phyloP scores from a whole-genome alignment of 2,329 filamentous ascomycete genomes.

The Verruconis gallopava region DNA sequence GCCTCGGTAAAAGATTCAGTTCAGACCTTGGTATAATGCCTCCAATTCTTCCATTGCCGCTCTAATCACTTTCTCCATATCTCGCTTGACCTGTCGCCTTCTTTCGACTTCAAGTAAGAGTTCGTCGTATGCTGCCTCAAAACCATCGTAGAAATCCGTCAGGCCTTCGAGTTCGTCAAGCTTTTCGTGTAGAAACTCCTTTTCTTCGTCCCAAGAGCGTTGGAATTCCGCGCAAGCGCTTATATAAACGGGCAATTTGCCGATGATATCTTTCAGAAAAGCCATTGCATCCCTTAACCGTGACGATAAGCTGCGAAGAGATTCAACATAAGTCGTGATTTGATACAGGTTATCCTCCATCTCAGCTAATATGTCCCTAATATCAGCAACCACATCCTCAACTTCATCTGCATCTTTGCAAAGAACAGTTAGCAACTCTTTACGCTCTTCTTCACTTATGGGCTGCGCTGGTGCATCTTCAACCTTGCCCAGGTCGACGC shows the following conservation, averaged over 20 bases:
- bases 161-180: slow-evolving; percentile 67
- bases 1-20: background rate
- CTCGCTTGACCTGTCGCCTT: slow-evolving; percentile 57
- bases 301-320: slow-evolving; percentile 41
- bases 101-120: slow-evolving; percentile 74
- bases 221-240: slow-evolving; percentile 52
- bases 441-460: slow-evolving; percentile 60
- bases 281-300: slow-evolving; percentile 50
- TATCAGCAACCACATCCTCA: slow-evolving; percentile 50
- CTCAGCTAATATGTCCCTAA: slow-evolving; percentile 59
- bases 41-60: slow-evolving; percentile 69
- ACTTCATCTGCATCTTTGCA: slow-evolving; percentile 53
- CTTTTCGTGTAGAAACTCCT: slow-evolving; percentile 51
- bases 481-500: slow-evolving; percentile 11
- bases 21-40: slow-evolving; percentile 47
- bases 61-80: slow-evolving; percentile 59
- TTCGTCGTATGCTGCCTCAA: slow-evolving; percentile 70
- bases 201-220: slow-evolving; percentile 57
- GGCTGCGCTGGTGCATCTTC: slow-evolving; percentile 45
- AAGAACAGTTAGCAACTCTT: slow-evolving; percentile 73
- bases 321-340: slow-evolving; percentile 50
- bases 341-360: slow-evolving; percentile 61
- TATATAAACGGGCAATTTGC: slow-evolving; percentile 51
- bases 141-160: slow-evolving; percentile 74
- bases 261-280: slow-evolving; percentile 54